Conservation (phyloP, 1,284 basidiomycete species). For the Fomitiporia mediterranea region DNA sequence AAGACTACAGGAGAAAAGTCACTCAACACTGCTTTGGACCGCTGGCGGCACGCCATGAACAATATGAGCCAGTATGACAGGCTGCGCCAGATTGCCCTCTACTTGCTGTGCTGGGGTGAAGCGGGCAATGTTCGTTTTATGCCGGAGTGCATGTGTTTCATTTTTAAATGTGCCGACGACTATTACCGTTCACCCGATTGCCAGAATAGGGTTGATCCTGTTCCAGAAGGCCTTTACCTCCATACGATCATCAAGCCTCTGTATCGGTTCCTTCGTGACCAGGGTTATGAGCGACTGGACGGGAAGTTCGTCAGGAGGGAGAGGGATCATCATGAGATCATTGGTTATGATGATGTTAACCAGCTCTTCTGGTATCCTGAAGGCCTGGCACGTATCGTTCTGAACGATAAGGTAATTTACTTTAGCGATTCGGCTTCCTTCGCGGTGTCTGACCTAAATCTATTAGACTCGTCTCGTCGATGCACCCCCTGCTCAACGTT, state of each 20-base stretch:
- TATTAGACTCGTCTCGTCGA: constrained; percentile 84
- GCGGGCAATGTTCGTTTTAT: constrained; percentile 96
- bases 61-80: constrained; percentile 99
- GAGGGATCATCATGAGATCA: constrained; percentile 92
- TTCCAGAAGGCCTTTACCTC: constrained; percentile 93
- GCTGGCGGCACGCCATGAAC: constrained; percentile 99
- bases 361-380: constrained; percentile 99
- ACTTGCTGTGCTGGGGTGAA: constrained; percentile 97
- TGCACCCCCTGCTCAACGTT: constrained; percentile 84
- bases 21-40: constrained; percentile 85
- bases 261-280: constrained; percentile 95
- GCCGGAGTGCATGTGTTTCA: constrained; percentile 97
- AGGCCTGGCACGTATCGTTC: constrained; percentile 87
- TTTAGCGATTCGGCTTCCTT: constrained; percentile 3
- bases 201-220: constrained; percentile 91
- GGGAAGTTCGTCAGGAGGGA: constrained; percentile 95
- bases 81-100: constrained; percentile 93
- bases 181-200: constrained; percentile 99
- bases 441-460: constrained; percentile 6
- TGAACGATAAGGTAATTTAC: constrained; percentile 73
- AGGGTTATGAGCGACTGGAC: constrained; percentile 94
- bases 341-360: constrained; percentile 99
- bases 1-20: constrained; percentile 74
- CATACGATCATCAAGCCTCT: constrained; percentile 91
- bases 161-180: constrained; percentile 99